Evolutionary conservation across 2,329 filamentous ascomycete genomes (phyloP), one percentile per base, ranked within the genome.

Genomic region (Dactylonectria estremocensis): DNA sequence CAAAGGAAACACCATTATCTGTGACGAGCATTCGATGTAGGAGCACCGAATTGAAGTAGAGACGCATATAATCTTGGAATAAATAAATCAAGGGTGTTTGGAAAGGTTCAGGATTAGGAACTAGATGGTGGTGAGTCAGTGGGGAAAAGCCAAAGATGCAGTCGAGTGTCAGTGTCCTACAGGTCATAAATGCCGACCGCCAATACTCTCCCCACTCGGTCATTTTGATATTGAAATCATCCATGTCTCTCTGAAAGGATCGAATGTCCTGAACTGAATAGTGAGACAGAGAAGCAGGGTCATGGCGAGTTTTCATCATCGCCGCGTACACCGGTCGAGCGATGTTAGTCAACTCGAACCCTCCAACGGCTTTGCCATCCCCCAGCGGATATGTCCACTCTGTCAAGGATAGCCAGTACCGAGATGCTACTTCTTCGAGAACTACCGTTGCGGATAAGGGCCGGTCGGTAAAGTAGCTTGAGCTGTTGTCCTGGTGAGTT

Each of bases 21-120:
- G 50, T 28, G n/a, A 37, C 18, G 13, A 54, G 14, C 8, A 54
- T 22, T n/a, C 50, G 50, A 54, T 54, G 50, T n/a, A 54, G 37
- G 3, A 54, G 31, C 8, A 54, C 31, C 4, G 50, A 54, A 37
- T 54, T 54, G 16, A 54, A 54, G 28, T 54, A 18, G 24, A 54
- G 50, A 24, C 50, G 50, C 50, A 54, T 54, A 28, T 54, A 54
- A 37, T 54, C 50, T 35, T 28, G 50, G 24, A 54, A 54, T 13
- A 54, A 54, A 35, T 54, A 20, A n/a, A 54, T 54, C 5, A 54
- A 28, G 11, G 7, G 28, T 5, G 18, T 18, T 14, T 54, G 50
- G 14, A 54, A 54, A 10, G 31, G 50, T 18, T 54, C 28, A 16
- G 50, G 18, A 35, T 20, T 37, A 7, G 50, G 50, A 18, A 54